Percentiles rank a stretch among this genome's conserved stretches.
These are phyloP conservation scores for Solanum tarapatanum DNA, from an alignment of 257 asterid species.

Conservation along the genomic window DNA sequence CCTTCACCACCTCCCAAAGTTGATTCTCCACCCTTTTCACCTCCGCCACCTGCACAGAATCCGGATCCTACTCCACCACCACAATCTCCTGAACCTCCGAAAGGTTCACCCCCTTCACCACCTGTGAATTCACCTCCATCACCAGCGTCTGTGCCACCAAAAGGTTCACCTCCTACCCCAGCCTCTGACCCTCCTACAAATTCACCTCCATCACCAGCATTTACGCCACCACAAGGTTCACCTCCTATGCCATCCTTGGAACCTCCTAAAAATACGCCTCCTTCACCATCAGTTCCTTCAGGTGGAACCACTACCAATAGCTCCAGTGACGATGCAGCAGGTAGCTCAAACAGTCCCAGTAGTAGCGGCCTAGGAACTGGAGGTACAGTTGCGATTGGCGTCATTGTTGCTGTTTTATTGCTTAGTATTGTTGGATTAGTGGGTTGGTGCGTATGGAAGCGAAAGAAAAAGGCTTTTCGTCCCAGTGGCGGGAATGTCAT, in stretches of 20 bases:
- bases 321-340: constrained; percentile 20
- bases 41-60: constrained; percentile 24
- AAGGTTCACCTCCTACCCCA: constrained; percentile 39
- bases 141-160: constrained; percentile 20
- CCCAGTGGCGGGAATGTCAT: constrained; percentile 38
- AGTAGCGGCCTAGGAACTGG: constrained; percentile 43
- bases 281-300: constrained; percentile 33
- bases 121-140: constrained; percentile 26
- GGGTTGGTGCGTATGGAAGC: constrained; percentile 44
- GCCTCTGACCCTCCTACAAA: constrained; percentile 7
- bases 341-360: constrained; percentile 20
- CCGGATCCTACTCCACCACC: constrained; percentile 15
- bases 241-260: constrained; percentile 1
- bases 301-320: constrained; percentile 19
- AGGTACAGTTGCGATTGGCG: constrained; percentile 33
- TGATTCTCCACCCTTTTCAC: constrained; percentile 17
- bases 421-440: constrained; percentile 40
- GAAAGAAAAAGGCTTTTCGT: constrained; percentile 51
- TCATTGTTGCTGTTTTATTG: constrained; percentile 26
- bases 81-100: constrained; percentile 21
- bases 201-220: constrained; percentile 7
- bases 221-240: constrained; percentile 7
- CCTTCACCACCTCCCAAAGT: constrained; percentile 17
- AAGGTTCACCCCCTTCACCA: constrained; percentile 28
- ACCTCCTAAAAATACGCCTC: constrained; percentile 29